Conservation (phyloP, 2,329 filamentous ascomycete genomes). For the Penicillium brevicompactum region DNA sequence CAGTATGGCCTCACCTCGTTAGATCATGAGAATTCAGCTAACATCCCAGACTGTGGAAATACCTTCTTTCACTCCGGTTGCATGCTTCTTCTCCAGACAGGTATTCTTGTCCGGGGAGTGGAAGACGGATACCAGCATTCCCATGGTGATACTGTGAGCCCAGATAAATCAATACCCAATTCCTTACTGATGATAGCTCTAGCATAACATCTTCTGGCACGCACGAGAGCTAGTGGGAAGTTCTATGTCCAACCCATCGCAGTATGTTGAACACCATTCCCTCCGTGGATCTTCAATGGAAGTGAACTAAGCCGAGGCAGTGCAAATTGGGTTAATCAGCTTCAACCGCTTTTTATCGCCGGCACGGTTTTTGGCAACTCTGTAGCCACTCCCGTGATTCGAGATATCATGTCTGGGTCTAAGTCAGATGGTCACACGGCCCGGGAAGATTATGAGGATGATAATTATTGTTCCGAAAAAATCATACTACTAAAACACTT, state of each 20-base stretch:
- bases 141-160: neutral
- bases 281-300: neutral
- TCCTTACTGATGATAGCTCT: neutral
- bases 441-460: neutral
- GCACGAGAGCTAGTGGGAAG: constrained; percentile 9
- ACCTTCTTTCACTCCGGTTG: constrained; percentile 20
- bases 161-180: neutral
- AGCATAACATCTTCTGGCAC: constrained; percentile 9
- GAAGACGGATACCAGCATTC: neutral
- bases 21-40: neutral
- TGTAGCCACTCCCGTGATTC: neutral
- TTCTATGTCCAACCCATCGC: constrained; percentile 10
- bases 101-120: neutral
- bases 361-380: neutral
- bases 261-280: constrained; percentile 2
- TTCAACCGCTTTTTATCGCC: neutral
- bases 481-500: constrained; percentile 15
- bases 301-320: neutral
- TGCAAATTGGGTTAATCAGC: neutral
- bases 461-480: constrained; percentile 12
- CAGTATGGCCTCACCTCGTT: neutral
- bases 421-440: neutral
- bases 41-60: constrained; percentile 15
- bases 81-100: constrained; percentile 17
- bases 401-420: neutral